Evolutionary conservation across 1,284 basidiomycete species (phyloP).

Genomic region (Puccinia coronata): DNA sequence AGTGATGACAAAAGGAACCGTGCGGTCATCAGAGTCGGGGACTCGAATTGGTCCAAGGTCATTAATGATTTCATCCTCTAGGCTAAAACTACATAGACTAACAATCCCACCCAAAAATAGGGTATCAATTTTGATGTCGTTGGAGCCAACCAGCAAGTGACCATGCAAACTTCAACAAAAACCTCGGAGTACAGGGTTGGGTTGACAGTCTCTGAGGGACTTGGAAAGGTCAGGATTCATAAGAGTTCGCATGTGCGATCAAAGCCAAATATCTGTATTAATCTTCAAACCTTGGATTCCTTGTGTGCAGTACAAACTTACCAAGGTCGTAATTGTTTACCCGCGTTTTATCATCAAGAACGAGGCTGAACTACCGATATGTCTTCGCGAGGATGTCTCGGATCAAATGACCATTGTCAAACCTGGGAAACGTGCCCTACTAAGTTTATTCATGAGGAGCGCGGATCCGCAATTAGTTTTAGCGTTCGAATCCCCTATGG

Average conservation of each 20-base stretch:
- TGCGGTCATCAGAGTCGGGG: conserved; percentile 78
- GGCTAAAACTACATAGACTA: neutral
- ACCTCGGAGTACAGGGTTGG: conserved; percentile 83
- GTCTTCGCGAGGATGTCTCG: conserved; percentile 42
- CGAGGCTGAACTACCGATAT: conserved; percentile 33
- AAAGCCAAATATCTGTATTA: neutral
- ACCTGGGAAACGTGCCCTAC: conserved; percentile 36
- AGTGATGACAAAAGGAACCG: conserved; percentile 76
- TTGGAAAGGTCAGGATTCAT: conserved; percentile 28
- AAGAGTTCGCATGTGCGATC: neutral
- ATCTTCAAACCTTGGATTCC: neutral
- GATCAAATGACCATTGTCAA: conserved; percentile 37
- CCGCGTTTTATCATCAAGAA: conserved; percentile 50
- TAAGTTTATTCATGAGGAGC: conserved; percentile 48
- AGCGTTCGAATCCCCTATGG: conserved; percentile 35
- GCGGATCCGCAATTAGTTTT: conserved; percentile 46
- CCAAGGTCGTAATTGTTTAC: conserved; percentile 48
- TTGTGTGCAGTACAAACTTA: conserved; percentile 42
- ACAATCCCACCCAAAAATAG: conserved; percentile 58
- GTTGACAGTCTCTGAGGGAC: conserved; percentile 85
- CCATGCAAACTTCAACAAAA: conserved; percentile 70
- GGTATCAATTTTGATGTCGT: conserved; percentile 86
- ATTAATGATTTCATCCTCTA: conserved; percentile 45
- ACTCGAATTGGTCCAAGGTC: conserved; percentile 88
- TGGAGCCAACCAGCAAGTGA: conserved; percentile 81